A percentile compares a stretch with the other conserved stretches of the same genome.
phyloP scores from a whole-genome alignment of 2,329 filamentous ascomycete species.

The Pestalotiopsis sp. region DNA sequence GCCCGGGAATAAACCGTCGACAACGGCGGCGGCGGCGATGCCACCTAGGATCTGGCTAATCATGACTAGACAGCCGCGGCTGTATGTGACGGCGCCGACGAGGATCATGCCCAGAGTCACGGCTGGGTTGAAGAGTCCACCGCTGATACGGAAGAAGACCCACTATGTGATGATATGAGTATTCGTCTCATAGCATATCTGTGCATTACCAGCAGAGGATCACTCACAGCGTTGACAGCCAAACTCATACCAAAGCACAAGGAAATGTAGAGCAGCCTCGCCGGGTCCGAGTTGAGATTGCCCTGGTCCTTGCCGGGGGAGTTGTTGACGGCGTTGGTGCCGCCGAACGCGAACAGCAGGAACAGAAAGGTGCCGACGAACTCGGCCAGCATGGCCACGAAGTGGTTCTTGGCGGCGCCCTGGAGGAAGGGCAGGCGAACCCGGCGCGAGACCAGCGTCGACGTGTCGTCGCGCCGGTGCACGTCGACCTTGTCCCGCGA shows the following conservation, averaged over 20 bases:
- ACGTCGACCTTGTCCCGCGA: neutral
- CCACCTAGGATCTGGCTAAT: constrained; percentile 11
- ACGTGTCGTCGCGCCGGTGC: neutral
- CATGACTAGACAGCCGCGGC: constrained; percentile 10
- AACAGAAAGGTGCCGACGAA: constrained; percentile 45
- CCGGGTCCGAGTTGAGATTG: neutral
- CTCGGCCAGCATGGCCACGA: constrained; percentile 30
- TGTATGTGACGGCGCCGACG: constrained; percentile 9
- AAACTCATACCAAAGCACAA: constrained; percentile 34
- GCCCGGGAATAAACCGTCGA: constrained; percentile 25
- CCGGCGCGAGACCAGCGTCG: constrained; percentile 7
- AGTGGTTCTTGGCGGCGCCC: constrained; percentile 3
- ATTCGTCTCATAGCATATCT: neutral
- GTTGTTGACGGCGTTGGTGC: constrained; percentile 31
- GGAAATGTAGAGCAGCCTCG: constrained; percentile 30
- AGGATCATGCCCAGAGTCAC: constrained; percentile 17
- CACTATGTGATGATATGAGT: constrained; percentile 20
- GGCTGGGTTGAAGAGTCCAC: constrained; percentile 20
- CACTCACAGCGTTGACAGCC: constrained; percentile 30
- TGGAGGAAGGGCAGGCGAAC: neutral
- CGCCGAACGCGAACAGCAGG: constrained; percentile 44
- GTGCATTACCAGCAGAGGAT: neutral
- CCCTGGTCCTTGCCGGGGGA: constrained; percentile 12
- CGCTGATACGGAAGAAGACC: constrained; percentile 39
- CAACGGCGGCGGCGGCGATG: constrained; percentile 32